These are phyloP conservation scores for Apophysomyces elegans DNA, from an alignment of 371 early-diverging fungal species.

Conservation along the genomic window DNA sequence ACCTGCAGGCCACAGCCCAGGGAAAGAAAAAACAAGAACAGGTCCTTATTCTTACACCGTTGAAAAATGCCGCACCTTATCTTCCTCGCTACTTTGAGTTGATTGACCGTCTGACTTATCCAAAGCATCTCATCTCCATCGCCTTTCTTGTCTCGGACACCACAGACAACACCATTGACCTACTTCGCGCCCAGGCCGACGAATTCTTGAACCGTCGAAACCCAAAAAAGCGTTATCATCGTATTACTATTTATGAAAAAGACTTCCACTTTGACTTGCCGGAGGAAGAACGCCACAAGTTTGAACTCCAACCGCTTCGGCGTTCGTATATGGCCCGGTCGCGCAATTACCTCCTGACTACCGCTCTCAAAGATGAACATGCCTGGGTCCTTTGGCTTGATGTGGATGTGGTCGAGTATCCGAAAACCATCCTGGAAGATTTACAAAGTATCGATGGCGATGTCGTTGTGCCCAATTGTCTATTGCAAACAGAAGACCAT, in stretches of 20 bases:
- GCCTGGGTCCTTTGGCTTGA: constrained; percentile 68
- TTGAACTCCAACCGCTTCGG: constrained; percentile 56
- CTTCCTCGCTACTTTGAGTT: constrained; percentile 63
- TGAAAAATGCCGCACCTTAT: constrained; percentile 60
- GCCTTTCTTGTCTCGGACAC: constrained; percentile 68
- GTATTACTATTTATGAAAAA: constrained; percentile 56
- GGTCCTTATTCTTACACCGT: constrained; percentile 59
- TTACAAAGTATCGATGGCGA: constrained; percentile 59
- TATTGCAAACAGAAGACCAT: constrained; percentile 48
- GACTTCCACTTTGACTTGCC: constrained; percentile 61
- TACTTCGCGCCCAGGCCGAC: constrained; percentile 43
- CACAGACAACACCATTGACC: constrained; percentile 50
- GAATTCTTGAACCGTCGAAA: constrained; percentile 24
- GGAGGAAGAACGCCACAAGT: constrained; percentile 51
- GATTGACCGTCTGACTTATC: constrained; percentile 54
- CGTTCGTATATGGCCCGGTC: constrained; percentile 64
- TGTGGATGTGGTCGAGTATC: constrained; percentile 61
- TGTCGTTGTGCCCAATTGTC: constrained; percentile 63
- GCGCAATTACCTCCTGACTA: constrained; percentile 58
- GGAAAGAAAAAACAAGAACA: constrained; percentile 35
- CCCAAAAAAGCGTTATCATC: constrained; percentile 38
- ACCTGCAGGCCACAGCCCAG: constrained; percentile 25
- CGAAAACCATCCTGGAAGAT: constrained; percentile 55
- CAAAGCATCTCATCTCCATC: constrained; percentile 56
- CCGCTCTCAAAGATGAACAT: constrained; percentile 55